Percentiles rank a stretch among this genome's conserved stretches.
Evolutionary conservation across 805 yeast genomes (phyloP).

Genomic region (Candida bentonensis): DNA sequence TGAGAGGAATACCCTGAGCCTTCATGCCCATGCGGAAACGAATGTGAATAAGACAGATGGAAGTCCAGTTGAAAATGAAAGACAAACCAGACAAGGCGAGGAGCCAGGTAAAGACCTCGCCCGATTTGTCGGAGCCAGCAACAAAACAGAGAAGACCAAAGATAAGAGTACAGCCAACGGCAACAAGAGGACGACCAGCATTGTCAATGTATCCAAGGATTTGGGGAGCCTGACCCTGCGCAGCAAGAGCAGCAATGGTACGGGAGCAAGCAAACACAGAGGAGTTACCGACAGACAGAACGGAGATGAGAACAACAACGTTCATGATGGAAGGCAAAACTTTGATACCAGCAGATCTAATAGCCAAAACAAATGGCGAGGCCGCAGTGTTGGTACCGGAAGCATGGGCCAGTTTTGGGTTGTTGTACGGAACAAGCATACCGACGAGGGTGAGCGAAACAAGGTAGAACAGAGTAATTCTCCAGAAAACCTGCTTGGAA

Average conservation of each 20-base stretch:
- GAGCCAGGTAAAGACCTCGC: slow-evolving; percentile 53
- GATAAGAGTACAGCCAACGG: slow-evolving; percentile 31
- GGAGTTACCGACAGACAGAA: slow-evolving; percentile 61
- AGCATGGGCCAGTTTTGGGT: slow-evolving; percentile 32
- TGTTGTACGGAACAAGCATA: slow-evolving; percentile 57
- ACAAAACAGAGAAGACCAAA: slow-evolving; percentile 49
- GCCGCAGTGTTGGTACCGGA: slow-evolving; percentile 46
- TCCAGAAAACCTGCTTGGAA: slow-evolving; percentile 72
- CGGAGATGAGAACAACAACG: slow-evolving; percentile 54
- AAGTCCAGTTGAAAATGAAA: slow-evolving; percentile 69
- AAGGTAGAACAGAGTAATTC: slow-evolving; percentile 60
- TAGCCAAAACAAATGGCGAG: slow-evolving; percentile 65
- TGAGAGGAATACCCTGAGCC: slow-evolving; percentile 51
- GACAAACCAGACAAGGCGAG: slow-evolving; percentile 66
- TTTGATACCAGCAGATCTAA: slow-evolving; percentile 47
- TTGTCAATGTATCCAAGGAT: slow-evolving; percentile 57
- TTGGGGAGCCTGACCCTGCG: slow-evolving; percentile 49
- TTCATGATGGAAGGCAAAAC: slow-evolving; percentile 61
- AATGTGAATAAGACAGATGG: slow-evolving; percentile 53
- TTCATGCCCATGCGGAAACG: slow-evolving; percentile 51
- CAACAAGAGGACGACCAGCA: slow-evolving; percentile 64
- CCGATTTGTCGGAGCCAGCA: slow-evolving; percentile 41
- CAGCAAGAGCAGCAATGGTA: slow-evolving; percentile 52
- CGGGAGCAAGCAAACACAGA: slow-evolving; percentile 59
- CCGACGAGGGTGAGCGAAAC: slow-evolving; percentile 42